A percentile compares a stretch with the other conserved stretches of the same genome.
Evolutionary conservation across 2,329 filamentous ascomycete genomes (phyloP).

Genomic region (Lasiodiplodia citricola): DNA sequence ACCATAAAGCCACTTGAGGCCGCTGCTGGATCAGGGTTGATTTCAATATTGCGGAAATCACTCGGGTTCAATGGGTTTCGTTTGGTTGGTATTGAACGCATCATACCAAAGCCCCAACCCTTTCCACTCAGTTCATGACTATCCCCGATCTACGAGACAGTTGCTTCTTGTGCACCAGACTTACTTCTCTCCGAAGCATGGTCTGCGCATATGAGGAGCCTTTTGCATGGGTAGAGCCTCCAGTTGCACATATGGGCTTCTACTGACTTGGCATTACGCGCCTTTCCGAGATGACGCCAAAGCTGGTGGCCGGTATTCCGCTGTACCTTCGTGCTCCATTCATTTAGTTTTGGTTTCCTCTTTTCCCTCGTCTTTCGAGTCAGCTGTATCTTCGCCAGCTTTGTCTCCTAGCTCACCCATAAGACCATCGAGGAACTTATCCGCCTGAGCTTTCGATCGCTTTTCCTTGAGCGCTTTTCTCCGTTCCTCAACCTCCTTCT

Average conservation of each 20-base stretch:
- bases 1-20: neutral
- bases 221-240: neutral
- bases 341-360: neutral
- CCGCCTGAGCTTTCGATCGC: constrained; percentile 69
- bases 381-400: neutral
- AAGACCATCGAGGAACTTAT: constrained; percentile 71
- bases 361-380: neutral
- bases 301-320: neutral
- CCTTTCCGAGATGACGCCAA: neutral
- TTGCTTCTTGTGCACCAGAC: neutral
- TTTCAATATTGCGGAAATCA: neutral
- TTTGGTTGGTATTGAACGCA: no score
- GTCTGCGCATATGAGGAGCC: neutral
- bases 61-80: neutral
- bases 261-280: neutral
- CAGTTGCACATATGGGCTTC: neutral
- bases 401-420: constrained; percentile 38
- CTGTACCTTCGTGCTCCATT: neutral
- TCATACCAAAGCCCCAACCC: no score
- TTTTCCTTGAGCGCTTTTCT: constrained; percentile 66
- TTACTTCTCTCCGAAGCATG: neutral
- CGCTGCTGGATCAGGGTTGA: neutral
- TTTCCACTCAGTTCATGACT: neutral
- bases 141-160: neutral
- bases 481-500: constrained; percentile 62